These are phyloP conservation scores for Pseudogymnoascus sp. DNA, from an alignment of 2,329 filamentous ascomycete species.

Conservation along the genomic window DNA sequence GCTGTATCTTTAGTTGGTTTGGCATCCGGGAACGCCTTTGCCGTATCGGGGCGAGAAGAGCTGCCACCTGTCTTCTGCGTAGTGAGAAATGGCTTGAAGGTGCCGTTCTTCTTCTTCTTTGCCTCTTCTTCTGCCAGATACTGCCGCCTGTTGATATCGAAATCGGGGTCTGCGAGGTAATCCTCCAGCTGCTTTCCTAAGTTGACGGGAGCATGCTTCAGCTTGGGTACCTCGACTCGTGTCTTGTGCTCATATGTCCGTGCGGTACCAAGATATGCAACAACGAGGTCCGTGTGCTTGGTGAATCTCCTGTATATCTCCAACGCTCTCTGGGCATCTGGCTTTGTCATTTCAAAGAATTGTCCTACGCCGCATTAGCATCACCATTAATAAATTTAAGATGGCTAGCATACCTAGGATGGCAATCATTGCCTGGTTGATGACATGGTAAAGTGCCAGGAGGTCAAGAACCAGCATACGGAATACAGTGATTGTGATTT, in stretches of 20 bases:
- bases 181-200: conserved; percentile 84
- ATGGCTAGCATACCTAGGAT: conserved; percentile 62
- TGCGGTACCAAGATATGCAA: conserved; percentile 79
- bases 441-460: conserved; percentile 80
- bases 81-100: conserved; percentile 38
- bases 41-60: conserved; percentile 19
- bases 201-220: conserved; percentile 94
- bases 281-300: conserved; percentile 84
- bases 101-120: conserved; percentile 38
- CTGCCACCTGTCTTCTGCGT: conserved; percentile 29
- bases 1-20: conserved; percentile 23
- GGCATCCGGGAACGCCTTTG: conserved; percentile 22
- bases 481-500: conserved; percentile 92
- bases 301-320: conserved; percentile 89
- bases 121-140: conserved; percentile 83
- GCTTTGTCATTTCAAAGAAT: conserved; percentile 96
- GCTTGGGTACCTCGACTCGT: conserved; percentile 85
- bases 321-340: conserved; percentile 86
- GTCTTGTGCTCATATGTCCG: conserved; percentile 89
- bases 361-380: conserved; percentile 52
- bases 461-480: conserved; percentile 84
- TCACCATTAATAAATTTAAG: neutral
- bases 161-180: conserved; percentile 89
- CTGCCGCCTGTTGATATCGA: conserved; percentile 85
- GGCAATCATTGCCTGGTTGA: conserved; percentile 96